phyloP scores from a whole-genome alignment of 225 moss, liverwort and hornwort genomes.

The Rhytidiadelphus loreus region DNA sequence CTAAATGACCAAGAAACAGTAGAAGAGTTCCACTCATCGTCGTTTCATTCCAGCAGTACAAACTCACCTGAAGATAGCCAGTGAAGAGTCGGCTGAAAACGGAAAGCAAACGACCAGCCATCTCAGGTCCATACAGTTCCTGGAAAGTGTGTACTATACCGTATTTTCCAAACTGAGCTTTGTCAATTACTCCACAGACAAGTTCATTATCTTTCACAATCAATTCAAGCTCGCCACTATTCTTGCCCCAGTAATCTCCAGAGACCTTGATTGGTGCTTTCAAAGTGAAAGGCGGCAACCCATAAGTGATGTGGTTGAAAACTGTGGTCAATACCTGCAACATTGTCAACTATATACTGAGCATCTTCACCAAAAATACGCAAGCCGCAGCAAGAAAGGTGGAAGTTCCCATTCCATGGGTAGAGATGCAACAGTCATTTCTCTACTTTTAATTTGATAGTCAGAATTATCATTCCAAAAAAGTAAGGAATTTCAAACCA shows the following conservation, averaged over 20 bases:
- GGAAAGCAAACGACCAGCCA: constrained; percentile 80
- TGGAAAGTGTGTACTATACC: constrained; percentile 93
- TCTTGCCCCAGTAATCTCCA: constrained; percentile 94
- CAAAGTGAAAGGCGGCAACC: constrained; percentile 67
- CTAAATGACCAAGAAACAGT: neutral
- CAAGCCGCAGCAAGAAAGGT: neutral
- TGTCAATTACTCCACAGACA: constrained; percentile 91
- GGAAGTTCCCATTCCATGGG: neutral
- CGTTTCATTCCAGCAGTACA: neutral
- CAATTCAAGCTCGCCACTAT: constrained; percentile 74
- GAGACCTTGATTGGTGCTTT: constrained; percentile 83
- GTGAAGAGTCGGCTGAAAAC: constrained; percentile 98
- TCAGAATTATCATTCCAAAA: neutral
- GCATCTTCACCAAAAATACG: neutral
- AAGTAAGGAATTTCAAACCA: neutral
- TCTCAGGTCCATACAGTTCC: constrained; percentile 79
- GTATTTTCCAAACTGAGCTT: constrained; percentile 95
- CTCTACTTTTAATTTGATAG: neutral
- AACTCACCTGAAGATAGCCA: constrained; percentile 71
- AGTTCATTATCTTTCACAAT: constrained; percentile 82
- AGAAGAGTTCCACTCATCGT: neutral
- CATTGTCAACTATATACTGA: neutral
- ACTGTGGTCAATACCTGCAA: constrained; percentile 87
- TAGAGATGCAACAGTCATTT: neutral
- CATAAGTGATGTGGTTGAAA: constrained; percentile 72